phyloP scores from a whole-genome alignment of 352 stramenopile species.

The Phytophthora hybrid region DNA sequence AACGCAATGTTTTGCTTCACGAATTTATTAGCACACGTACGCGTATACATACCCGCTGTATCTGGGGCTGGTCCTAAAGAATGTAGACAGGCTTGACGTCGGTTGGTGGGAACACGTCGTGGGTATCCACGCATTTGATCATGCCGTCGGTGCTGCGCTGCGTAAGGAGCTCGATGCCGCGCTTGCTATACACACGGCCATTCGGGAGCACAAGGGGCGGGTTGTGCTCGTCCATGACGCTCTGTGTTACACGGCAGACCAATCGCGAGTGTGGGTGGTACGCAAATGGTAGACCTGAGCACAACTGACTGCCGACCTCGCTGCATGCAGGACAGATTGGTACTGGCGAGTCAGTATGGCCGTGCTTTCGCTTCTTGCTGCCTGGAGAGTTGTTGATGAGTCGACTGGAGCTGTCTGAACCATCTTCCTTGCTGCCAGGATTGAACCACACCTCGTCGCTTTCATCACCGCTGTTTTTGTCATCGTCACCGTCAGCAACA shows the following conservation, averaged over 20 bases:
- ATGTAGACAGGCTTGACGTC: slow-evolving; percentile 87
- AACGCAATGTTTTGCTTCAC: slow-evolving; percentile 23
- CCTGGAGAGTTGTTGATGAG: slow-evolving; percentile 11
- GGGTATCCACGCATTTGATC: slow-evolving; percentile 81
- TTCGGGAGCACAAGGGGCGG: slow-evolving; percentile 83
- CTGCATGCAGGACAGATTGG: slow-evolving; percentile 82
- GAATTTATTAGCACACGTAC: slow-evolving; percentile 16
- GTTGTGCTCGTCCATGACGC: slow-evolving; percentile 89
- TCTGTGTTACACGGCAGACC: slow-evolving; percentile 81
- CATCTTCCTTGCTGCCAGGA: slow-evolving; percentile 44
- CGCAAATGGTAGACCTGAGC: slow-evolving; percentile 65
- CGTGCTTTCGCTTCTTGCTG: slow-evolving; percentile 45
- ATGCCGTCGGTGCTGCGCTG: slow-evolving; percentile 54
- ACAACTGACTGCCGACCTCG: slow-evolving; percentile 71
- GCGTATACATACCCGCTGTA: slow-evolving; percentile 11
- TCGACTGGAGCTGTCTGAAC: slow-evolving; percentile 3
- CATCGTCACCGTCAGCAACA: slow-evolving; percentile 5
- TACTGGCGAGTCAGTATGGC: slow-evolving; percentile 34
- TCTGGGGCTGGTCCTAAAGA: slow-evolving; percentile 46
- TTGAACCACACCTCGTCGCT: slow-evolving; percentile 41
- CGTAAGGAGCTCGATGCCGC: slow-evolving; percentile 68
- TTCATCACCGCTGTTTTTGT: slow-evolving; percentile 31
- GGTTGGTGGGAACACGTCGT: slow-evolving; percentile 64
- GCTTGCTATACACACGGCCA: slow-evolving; percentile 85
- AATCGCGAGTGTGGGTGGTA: slow-evolving; percentile 87